phyloP scores from a whole-genome alignment of 108 stramenopile genomes.

The Craspedostauros australis region DNA sequence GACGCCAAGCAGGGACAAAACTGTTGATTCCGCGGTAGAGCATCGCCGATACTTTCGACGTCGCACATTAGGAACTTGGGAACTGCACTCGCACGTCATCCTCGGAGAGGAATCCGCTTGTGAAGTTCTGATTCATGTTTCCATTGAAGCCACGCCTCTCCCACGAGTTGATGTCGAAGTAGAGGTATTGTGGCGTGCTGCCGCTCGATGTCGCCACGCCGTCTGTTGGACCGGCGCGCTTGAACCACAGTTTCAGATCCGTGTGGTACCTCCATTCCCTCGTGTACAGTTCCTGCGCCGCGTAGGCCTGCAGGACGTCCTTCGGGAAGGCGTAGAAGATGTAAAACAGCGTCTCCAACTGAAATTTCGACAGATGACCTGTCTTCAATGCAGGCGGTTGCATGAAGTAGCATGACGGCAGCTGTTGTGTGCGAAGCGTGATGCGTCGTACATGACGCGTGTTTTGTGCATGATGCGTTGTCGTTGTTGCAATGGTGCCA shows the following conservation, averaged over 20 bases:
- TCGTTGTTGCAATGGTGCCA: background rate
- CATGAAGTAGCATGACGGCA: constrained; percentile 95
- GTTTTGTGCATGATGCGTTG: background rate
- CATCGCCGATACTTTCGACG: constrained; percentile 3
- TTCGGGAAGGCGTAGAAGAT: constrained; percentile 97
- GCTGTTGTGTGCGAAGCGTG: no score
- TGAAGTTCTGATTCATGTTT: constrained; percentile 81
- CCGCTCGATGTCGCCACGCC: constrained; percentile 39
- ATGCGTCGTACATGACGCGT: background rate
- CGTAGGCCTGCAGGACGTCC: constrained; percentile 94
- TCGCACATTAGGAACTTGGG: constrained; percentile 51
- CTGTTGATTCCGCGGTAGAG: no score
- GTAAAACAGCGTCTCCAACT: constrained; percentile 98
- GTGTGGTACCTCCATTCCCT: constrained; percentile 96
- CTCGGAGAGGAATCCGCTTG: constrained; percentile 72
- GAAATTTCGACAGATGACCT: constrained; percentile 92
- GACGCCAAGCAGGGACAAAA: no score
- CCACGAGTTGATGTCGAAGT: constrained; percentile 89
- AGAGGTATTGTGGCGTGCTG: constrained; percentile 70
- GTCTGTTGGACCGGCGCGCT: constrained; percentile 68
- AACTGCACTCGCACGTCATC: constrained; percentile 86
- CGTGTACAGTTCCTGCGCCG: constrained; percentile 96
- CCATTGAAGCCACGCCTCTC: constrained; percentile 77
- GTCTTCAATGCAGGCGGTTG: constrained; percentile 88
- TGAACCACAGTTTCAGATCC: constrained; percentile 96